Conservation (phyloP, 148 eudicot genomes). For the Agrostemma githago region DNA sequence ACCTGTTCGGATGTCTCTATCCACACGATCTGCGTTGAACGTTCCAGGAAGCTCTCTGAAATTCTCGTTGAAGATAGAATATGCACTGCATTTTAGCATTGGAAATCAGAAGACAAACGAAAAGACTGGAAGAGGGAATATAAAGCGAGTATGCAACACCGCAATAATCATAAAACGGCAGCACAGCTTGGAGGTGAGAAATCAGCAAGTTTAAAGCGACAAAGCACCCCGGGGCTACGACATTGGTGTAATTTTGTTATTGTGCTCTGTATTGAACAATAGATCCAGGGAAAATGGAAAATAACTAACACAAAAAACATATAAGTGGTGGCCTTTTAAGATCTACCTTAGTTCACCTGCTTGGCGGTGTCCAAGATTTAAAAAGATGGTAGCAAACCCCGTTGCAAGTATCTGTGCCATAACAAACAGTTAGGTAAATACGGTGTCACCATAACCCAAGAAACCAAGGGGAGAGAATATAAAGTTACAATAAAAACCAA, state of each 20-base stretch:
- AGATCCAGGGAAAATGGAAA: neutral
- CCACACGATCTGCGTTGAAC: conserved; percentile 82
- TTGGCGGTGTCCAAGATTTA: conserved; percentile 83
- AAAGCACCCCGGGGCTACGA: too few relatives aligned
- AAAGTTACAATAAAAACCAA: too few relatives aligned
- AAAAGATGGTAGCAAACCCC: conserved; percentile 79
- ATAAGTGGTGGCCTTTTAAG: neutral
- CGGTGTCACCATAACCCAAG: neutral
- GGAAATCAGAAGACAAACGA: neutral
- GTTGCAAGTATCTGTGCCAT: conserved; percentile 76
- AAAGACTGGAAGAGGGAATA: neutral
- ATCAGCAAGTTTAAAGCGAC: too few relatives aligned
- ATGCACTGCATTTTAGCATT: conserved; percentile 53
- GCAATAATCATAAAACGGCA: too few relatives aligned
- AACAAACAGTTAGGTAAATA: conserved; percentile 2
- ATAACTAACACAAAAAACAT: neutral
- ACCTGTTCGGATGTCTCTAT: conserved; percentile 87
- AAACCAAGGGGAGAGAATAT: neutral
- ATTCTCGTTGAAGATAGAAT: conserved; percentile 93
- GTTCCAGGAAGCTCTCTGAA: conserved; percentile 98
- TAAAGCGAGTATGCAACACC: neutral
- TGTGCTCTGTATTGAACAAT: neutral
- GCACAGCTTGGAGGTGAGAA: too few relatives aligned
- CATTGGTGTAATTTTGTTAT: neutral
- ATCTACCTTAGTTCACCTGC: conserved; percentile 85